Percentiles rank a stretch among this genome's conserved stretches.
phyloP scores from a whole-genome alignment of 768 basidiomycete species.

The Xerocomellus intermedius region DNA sequence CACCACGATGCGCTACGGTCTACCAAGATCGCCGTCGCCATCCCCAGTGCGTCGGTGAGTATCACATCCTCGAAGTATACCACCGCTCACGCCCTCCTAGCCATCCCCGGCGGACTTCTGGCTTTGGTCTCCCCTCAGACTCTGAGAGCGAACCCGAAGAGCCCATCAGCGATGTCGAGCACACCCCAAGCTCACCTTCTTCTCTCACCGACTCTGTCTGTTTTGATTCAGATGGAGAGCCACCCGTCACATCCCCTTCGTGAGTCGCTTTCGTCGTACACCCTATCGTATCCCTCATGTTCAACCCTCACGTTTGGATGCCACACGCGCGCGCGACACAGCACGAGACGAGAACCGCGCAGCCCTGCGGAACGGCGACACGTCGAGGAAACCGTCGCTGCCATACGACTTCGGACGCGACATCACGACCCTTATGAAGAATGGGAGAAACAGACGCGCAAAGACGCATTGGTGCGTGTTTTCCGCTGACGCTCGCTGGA shows the following conservation, averaged over 20 bases:
- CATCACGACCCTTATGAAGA: slow-evolving; percentile 50
- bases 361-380: slow-evolving; percentile 34
- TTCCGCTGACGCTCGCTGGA: background rate
- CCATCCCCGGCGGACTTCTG: slow-evolving; percentile 40
- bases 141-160: slow-evolving; percentile 38
- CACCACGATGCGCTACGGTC: slow-evolving; percentile 50
- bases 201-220: slow-evolving; percentile 41
- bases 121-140: slow-evolving; percentile 55
- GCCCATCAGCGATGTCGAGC: slow-evolving; percentile 39
- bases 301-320: background rate
- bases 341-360: slow-evolving; percentile 20
- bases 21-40: slow-evolving; percentile 50
- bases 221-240: slow-evolving; percentile 45
- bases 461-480: slow-evolving; percentile 44
- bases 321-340: slow-evolving; percentile 2
- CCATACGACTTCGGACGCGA: slow-evolving; percentile 42
- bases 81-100: slow-evolving; percentile 5
- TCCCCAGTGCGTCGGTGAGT: slow-evolving; percentile 45
- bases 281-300: background rate
- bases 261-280: slow-evolving; percentile 25
- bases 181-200: slow-evolving; percentile 29
- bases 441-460: slow-evolving; percentile 47
- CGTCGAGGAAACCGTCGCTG: slow-evolving; percentile 46
- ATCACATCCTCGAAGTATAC: background rate
- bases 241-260: slow-evolving; percentile 32